Base-by-base conservation (phyloP, 805 yeast species). In the Jamesozyma rosinii region DNA sequence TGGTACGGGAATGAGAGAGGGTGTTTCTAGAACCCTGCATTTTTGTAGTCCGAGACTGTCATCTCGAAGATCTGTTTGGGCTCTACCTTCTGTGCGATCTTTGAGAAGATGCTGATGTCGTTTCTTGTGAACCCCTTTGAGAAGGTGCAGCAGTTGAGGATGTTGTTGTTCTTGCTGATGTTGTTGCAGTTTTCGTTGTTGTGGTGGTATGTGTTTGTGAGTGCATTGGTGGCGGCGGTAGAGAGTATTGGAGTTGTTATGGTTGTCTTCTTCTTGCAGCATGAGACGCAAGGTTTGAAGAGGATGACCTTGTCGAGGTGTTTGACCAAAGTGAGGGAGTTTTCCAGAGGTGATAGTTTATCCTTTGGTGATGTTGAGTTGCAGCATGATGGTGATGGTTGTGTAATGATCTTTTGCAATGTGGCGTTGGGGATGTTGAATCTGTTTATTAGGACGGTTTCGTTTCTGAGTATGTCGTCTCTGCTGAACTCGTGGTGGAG, bases 41-140 rank as follows among this genome's bases (percentile, higher is more conserved):
- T 44, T 32, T 49, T 43, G 41, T 54, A 56, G 37, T 56, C 59
- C 9, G 30, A 30, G n/a, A 48, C 17, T 18, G 46, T 49, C 43
- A 56, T 47, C 14, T 56, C 52, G 11, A n/a, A 22, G 15, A 37
- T 26, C 3, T 15, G 5, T 24, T 37, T 37, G 10, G 9, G 9
- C 17, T 26, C 17, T 11, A 9, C n/a, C 13, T 19, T 18, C n/a
- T 36, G 26, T 18, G 48, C 27, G 17, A 57, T 52, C 38, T 51
- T 52, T 19, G 52, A 41, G 33, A 54, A 57, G 18, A 49, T 47
- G 35, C 45, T 51, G 11, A 57, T 57, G 38, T 57, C 62, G 10
- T 53, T 50, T 26, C 80, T 75, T 6, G 83, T 79, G 54, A 76
- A 76, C 3, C 86, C 87, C 55, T 76, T 79, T 31, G 81, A 72